Base-by-base conservation (phyloP, 495 filamentous ascomycete genomes). In the Penicillium odoratum region DNA sequence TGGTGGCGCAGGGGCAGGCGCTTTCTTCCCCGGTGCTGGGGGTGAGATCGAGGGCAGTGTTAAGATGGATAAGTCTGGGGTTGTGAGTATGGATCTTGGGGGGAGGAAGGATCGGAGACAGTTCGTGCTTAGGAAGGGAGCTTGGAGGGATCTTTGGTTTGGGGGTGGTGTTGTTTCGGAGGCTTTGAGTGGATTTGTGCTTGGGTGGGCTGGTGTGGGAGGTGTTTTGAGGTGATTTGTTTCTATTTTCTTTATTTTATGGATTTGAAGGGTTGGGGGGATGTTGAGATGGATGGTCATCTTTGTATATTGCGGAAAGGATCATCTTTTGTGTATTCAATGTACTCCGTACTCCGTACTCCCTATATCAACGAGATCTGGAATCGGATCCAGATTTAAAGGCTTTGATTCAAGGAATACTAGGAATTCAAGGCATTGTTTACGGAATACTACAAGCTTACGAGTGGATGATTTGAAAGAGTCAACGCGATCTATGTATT, bases 91-190 rank as follows among this genome's bases (percentile, higher is more conserved):
- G 63, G 49, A 65, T 51, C 57, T 64, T 33, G 53, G 30, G 21
- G 62, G 59, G 44, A 28, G 34, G 9, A 53, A 46, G 51, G 53
- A 57, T 46, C 18, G 21, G 61, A 55, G 42, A 34, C 26, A 34
- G 30, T 66, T 51, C 47, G 51, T 74, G 18, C 11, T 62, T 51
- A 56, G 75, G 51, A 71, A 63, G 62, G 74, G 70, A 2, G 74
- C 73, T 21, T 80, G 77, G 77, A 70, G 66, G 60, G 73, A 80
- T 74, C 66, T 80, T 48, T 78, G 76, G 77, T 71, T 80, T 63
- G 77, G 77, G 3, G 77, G 77, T 25, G 77, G 77, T 57, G 77
- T 80, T 30, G 46, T 79, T 47, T 64, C 69, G 33, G 77, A 80
- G 70, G 76, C 76, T 26, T 50, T 80, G 48, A 75, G 71, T 60